Evolutionary conservation across 2,329 filamentous ascomycete genomes (phyloP), one percentile per base, ranked within the genome.

Genomic region (Pseudogymnoascus sp.): DNA sequence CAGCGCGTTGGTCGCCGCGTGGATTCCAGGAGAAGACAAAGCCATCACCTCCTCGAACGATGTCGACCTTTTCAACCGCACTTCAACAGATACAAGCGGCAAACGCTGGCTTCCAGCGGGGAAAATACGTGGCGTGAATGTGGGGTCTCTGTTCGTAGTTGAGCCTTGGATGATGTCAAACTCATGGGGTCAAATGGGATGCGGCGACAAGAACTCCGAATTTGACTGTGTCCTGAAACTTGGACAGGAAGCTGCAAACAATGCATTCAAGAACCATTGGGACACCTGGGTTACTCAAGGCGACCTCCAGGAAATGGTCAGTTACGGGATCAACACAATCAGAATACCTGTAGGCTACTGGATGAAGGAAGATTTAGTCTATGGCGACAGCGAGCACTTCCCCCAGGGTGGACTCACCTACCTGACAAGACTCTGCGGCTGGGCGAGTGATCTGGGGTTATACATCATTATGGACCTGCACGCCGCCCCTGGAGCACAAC

Each of bases 381-480:
- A 78, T 53, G 38, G 64, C 11, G 70, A 76, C 50, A 77, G 73
- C 59, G 80, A 82, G 68, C 72, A 78, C 59, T 82, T 82, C 63
- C 78, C 79, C 1, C 75, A 76, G 67, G 80, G 79, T 1, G 79
- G 75, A 0, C 68, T 80, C 9, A 62, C 70, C 1, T 79, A 79
- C 64, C 70, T 82, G n/a, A 73, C 79, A 65, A 71, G 73, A 21
- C 66, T 82, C 11, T 78, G 76, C 56, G 75, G 74, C 1, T 78
- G 77, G 75, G 79, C 79, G 0, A 75, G 74, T 35, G 72, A 79
- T 64, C 72, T 74, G 2, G 76, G 76, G 1, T 69, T 82, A 21
- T 82, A 82, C 63, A 77, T 82, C 42, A 80, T 82, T 44, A 74
- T 82, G 29, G 80, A 80, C 64, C 69, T 82, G 29, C 79, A 82